phyloP scores from a whole-genome alignment of 306 rosid species.

The Malus orientalis region DNA sequence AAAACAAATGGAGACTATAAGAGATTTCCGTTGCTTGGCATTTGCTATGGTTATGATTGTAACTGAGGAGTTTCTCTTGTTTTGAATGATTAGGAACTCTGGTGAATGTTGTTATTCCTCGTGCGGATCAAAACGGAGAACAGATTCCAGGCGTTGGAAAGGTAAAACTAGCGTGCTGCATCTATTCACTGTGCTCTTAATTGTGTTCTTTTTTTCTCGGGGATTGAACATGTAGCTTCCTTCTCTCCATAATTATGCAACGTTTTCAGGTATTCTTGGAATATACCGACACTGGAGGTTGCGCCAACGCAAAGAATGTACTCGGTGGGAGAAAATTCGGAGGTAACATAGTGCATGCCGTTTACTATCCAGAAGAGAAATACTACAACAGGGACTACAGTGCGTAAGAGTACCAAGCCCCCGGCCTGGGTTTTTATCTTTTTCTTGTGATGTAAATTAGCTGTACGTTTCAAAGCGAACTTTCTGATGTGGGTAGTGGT shows the following conservation, averaged over 20 bases:
- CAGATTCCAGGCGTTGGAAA: constrained; percentile 55
- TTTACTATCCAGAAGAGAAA: constrained; percentile 62
- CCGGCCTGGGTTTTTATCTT: not conserved
- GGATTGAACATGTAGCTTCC: not conserved
- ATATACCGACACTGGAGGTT: constrained; percentile 40
- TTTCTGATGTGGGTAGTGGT: not conserved
- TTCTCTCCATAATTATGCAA: not conserved
- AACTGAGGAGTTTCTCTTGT: not conserved
- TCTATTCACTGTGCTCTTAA: not conserved
- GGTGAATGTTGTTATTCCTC: constrained; percentile 66
- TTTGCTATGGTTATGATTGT: not conserved
- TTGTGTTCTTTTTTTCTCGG: not conserved
- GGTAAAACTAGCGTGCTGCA: constrained; percentile 32
- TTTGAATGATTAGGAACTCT: constrained; percentile 47
- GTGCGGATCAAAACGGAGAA: constrained; percentile 40
- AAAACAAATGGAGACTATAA: not conserved
- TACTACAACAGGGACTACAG: constrained; percentile 39
- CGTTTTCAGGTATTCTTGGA: constrained; percentile 64
- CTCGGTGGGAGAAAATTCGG: constrained; percentile 72
- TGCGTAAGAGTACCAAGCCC: constrained; percentile 10
- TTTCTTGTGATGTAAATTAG: not conserved
- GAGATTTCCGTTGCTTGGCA: not conserved
- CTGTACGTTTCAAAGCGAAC: not conserved
- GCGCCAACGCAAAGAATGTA: constrained; percentile 51
- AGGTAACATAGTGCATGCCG: constrained; percentile 51